Percentiles rank a stretch among this genome's conserved stretches.
Evolutionary conservation across 768 basidiomycete species (phyloP).

Genomic region (Collybia sordida): DNA sequence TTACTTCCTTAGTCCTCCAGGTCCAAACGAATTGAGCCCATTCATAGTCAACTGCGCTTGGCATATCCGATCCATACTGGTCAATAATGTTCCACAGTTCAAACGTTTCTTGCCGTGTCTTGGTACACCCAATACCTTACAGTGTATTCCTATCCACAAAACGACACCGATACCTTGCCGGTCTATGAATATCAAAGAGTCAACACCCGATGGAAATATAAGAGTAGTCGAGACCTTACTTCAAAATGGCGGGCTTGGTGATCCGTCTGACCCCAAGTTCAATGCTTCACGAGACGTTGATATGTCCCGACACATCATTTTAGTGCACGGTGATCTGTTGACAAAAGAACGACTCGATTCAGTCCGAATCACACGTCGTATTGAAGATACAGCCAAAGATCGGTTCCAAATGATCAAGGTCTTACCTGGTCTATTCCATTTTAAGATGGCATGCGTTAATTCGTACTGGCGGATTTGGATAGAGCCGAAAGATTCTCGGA

Average conservation of each 20-base stretch:
- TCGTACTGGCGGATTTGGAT: slow-evolving; percentile 7
- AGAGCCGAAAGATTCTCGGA: slow-evolving; percentile 4
- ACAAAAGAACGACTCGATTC: slow-evolving; percentile 17
- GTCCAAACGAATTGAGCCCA: slow-evolving; percentile 3
- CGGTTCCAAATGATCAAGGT: slow-evolving; percentile 8
- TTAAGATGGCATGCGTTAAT: slow-evolving; percentile 13
- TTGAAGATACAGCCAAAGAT: slow-evolving; percentile 13
- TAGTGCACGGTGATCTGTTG: slow-evolving; percentile 21
- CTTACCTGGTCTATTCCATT: slow-evolving; percentile 13
- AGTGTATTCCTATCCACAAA: slow-evolving; percentile 13
- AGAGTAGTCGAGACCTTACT: slow-evolving; percentile 8
- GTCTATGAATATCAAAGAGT: slow-evolving; percentile 18
- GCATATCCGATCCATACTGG: slow-evolving; percentile 9
- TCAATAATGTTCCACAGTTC: slow-evolving; percentile 12
- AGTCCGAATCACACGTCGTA: slow-evolving; percentile 3
- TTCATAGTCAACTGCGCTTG: slow-evolving; percentile 7
- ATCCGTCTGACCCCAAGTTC: background rate
- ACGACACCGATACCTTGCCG: slow-evolving; percentile 4
- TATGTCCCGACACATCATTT: slow-evolving; percentile 5
- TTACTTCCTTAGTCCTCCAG: slow-evolving; percentile 17
- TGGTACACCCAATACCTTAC: slow-evolving; percentile 8
- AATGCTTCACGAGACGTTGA: slow-evolving; percentile 1
- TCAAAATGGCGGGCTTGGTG: slow-evolving; percentile 7
- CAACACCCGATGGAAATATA: slow-evolving; percentile 14
- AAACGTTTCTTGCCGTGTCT: slow-evolving; percentile 7